Evolutionary conservation across 192 early-diverging fungal species (phyloP), one percentile per base, ranked within the genome.

Genomic region (Linnemannia exigua): DNA sequence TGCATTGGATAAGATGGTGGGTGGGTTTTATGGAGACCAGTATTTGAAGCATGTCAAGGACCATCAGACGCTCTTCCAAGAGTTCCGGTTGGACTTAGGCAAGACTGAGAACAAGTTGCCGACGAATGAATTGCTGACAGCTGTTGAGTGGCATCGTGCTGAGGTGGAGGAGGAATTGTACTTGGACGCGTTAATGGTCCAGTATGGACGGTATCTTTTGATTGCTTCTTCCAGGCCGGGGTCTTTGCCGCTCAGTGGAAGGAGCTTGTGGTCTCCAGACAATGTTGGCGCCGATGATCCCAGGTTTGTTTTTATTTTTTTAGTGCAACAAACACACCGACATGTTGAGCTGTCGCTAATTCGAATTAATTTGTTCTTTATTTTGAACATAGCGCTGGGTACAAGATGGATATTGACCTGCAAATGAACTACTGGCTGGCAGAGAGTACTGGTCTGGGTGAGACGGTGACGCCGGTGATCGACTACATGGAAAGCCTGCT

Each of bases 371-470:
- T 63, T 6, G 41, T 25, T 41, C 31, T 50, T 20, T 50, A 50
- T 31, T 7, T 74, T 37, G 41, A 44, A 58, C 4, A 36, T 76
- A 88, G 81, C 38, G 20, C 47, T n/a, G 80, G 78, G 28, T 85
- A 79, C 68, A 85, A 79, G 68, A 69, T 85, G 73, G 74, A 85
- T 5, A 76, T 85, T 17, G 69, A 85, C 6, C 69, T 85, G 1
- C 82, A 85, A 44, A 85, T 85, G 82, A 85, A 85, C 68, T 85
- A 85, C 51, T 85, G 82, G 82, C 69, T 85, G 20, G 82, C 82
- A 14, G 77, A 88, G 25, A 79, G 77, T 52, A 88, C 81, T 19
- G 81, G 77, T 0, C 47, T 88, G 14, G 77, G 78, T 16, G 87
- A 88, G 38, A 88, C 87, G 0, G 87, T 83, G n/a, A 54, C 68